phyloP scores from a whole-genome alignment of 1,284 basidiomycete species.

The Trametes polyzona region DNA sequence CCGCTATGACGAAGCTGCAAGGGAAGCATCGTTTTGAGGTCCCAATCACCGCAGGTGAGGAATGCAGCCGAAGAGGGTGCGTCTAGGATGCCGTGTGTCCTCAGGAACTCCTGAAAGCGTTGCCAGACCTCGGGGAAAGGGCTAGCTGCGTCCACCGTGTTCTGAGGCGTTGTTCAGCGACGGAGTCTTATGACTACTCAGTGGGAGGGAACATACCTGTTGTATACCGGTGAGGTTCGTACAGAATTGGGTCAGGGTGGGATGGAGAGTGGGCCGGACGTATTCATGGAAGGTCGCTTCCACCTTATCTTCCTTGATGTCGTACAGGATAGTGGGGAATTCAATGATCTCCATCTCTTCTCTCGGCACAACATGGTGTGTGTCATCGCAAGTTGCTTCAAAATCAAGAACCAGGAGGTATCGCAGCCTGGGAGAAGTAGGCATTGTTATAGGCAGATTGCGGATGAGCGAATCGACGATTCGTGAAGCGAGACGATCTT shows the following conservation, averaged over 20 bases:
- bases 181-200: neutral
- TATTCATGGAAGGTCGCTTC: slow-evolving; percentile 40
- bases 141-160: slow-evolving; percentile 36
- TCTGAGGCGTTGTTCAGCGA: slow-evolving; percentile 16
- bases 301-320: slow-evolving; percentile 34
- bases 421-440: slow-evolving; percentile 11
- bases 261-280: slow-evolving; percentile 33
- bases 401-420: slow-evolving; percentile 40
- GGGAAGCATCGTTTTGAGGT: slow-evolving; percentile 41
- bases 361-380: slow-evolving; percentile 8
- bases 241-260: slow-evolving; percentile 38
- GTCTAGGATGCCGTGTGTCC: slow-evolving; percentile 23
- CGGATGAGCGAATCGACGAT: neutral
- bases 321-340: slow-evolving; percentile 39
- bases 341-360: slow-evolving; percentile 39
- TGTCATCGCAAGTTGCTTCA: slow-evolving; percentile 39
- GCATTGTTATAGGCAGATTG: neutral
- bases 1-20: slow-evolving; percentile 34
- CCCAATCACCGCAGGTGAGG: slow-evolving; percentile 42
- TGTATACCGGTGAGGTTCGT: slow-evolving; percentile 40
- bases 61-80: slow-evolving; percentile 30
- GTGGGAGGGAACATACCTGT: slow-evolving; percentile 30
- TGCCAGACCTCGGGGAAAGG: slow-evolving; percentile 38
- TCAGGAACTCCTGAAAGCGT: slow-evolving; percentile 36
- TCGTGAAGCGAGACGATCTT: too few relatives aligned